These are phyloP conservation scores for Trichoderma virens DNA, from an alignment of 495 filamentous ascomycete genomes.

Conservation along the genomic window DNA sequence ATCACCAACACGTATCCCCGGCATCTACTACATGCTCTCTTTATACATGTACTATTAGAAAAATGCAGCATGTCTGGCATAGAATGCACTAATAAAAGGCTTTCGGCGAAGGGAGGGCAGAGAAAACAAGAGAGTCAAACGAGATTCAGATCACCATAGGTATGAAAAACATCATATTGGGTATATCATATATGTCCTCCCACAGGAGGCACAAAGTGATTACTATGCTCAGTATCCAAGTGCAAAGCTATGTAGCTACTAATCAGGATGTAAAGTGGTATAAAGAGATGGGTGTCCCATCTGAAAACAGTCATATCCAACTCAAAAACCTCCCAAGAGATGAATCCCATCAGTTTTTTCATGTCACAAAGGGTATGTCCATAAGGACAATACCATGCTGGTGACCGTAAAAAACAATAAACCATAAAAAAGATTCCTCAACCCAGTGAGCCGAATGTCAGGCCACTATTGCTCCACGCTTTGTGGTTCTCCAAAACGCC, in stretches of 20 bases:
- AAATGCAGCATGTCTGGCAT: not conserved
- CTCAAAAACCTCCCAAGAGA: not conserved
- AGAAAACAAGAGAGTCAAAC: not conserved
- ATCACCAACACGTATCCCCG: too few relatives aligned
- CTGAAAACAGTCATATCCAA: not conserved
- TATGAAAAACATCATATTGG: too few relatives aligned
- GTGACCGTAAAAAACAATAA: not conserved
- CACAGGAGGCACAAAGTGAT: not conserved
- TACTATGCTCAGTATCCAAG: not conserved
- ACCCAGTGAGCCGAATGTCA: not conserved
- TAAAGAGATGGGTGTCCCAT: not conserved
- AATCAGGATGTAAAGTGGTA: not conserved
- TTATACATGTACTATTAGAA: not conserved
- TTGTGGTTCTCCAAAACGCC: slow-evolving; percentile 4
- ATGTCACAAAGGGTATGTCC: too few relatives aligned
- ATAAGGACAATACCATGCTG: too few relatives aligned
- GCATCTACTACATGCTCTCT: not conserved
- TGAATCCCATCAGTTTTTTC: not conserved
- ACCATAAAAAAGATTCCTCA: not conserved
- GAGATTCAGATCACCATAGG: not conserved
- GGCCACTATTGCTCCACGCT: not conserved
- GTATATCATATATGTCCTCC: not conserved
- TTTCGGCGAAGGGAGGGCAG: not conserved
- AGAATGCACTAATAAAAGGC: not conserved
- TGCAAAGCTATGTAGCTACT: not conserved